phyloP scores from a whole-genome alignment of 768 basidiomycete species.

The Amyloporia xantha region DNA sequence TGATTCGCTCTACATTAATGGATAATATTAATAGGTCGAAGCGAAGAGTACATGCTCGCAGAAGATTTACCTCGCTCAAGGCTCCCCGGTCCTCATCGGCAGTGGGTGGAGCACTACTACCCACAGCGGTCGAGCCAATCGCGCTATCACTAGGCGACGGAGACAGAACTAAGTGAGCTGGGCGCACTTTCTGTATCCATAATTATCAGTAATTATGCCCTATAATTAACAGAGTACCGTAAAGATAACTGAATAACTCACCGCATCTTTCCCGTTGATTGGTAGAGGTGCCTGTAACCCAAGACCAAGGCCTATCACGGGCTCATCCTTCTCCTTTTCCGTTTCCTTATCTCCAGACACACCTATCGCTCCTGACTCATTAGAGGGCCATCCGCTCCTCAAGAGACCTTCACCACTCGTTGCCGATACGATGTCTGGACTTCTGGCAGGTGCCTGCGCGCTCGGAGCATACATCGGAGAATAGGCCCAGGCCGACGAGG shows the following conservation, averaged over 20 bases:
- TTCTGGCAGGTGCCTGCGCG: conserved; percentile 6
- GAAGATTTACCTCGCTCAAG: conserved; percentile 56
- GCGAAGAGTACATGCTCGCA: background rate
- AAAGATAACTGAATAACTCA: conserved; percentile 2
- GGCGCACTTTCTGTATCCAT: conserved; percentile 35
- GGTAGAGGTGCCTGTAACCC: conserved; percentile 14
- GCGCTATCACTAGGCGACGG: conserved; percentile 63
- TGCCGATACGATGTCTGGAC: conserved; percentile 16
- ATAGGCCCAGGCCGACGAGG: conserved; percentile 5
- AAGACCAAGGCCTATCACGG: conserved; percentile 25
- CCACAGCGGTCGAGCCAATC: conserved; percentile 37
- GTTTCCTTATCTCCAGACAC: conserved; percentile 2
- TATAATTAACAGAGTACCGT: background rate
- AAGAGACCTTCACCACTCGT: conserved; percentile 15
- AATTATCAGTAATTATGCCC: conserved; percentile 7
- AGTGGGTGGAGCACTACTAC: conserved; percentile 24
- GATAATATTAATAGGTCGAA: background rate
- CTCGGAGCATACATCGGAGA: conserved; percentile 12
- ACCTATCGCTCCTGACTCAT: conserved; percentile 16
- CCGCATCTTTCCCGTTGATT: conserved; percentile 9
- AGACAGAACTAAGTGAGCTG: conserved; percentile 46
- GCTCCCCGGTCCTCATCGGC: conserved; percentile 48
- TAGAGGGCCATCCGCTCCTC: conserved; percentile 15
- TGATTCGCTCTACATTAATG: conserved; percentile 42
- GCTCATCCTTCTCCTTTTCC: background rate